Evolutionary conservation across 2,329 filamentous ascomycete species (phyloP).

Genomic region (Tolypocladium sp.): DNA sequence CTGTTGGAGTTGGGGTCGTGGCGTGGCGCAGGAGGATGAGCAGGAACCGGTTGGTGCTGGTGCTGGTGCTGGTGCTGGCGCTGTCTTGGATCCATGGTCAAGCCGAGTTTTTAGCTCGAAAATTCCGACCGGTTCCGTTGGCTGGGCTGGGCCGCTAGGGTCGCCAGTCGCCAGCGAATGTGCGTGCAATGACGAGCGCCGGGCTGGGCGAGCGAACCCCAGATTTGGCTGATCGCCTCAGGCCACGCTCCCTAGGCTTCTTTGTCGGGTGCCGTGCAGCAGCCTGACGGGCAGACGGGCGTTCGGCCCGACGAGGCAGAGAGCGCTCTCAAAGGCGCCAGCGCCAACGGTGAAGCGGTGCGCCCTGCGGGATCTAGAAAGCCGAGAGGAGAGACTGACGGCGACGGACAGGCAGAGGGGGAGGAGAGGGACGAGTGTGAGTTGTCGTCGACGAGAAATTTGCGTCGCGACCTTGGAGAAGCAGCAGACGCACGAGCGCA

Average conservation of each 20-base stretch:
- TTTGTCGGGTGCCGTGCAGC: background rate
- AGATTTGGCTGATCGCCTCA: background rate
- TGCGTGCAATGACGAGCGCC: background rate
- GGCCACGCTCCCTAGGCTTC: background rate
- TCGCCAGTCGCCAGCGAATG: background rate
- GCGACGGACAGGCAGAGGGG: background rate
- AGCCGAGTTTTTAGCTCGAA: conserved; percentile 25
- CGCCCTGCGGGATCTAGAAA: background rate
- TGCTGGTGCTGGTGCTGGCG: conserved; percentile 9
- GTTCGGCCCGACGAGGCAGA: background rate
- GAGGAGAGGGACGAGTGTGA: background rate
- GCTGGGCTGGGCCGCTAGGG: background rate
- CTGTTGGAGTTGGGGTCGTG: background rate
- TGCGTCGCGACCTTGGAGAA: background rate
- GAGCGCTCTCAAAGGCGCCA: background rate
- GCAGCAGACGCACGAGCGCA: background rate
- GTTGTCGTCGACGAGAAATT: background rate
- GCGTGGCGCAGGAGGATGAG: background rate
- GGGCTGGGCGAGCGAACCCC: background rate
- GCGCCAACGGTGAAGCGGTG: background rate
- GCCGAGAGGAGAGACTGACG: background rate
- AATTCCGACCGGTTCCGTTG: conserved; percentile 12
- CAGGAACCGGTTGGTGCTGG: background rate
- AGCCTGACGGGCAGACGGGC: background rate
- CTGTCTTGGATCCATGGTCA: conserved; percentile 22